A percentile compares a stretch with the other conserved stretches of the same genome.
Evolutionary conservation across 1,139 yeast species (phyloP).

Genomic region (Yamadazyma songkhlaensis): DNA sequence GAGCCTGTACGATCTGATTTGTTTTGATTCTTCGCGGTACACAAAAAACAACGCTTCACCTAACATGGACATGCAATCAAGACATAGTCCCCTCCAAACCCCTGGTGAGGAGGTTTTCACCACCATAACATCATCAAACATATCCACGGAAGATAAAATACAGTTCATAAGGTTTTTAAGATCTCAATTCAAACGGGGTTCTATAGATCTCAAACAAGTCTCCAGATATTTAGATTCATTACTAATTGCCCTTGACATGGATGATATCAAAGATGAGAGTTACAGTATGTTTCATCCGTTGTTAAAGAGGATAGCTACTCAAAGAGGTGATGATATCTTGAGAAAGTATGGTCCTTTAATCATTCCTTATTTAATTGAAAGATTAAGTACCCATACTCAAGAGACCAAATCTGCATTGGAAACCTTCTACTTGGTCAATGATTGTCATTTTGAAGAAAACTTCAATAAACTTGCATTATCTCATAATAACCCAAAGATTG

Average conservation of each 20-base stretch:
- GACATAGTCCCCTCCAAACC: neutral
- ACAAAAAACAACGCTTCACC: slow-evolving; percentile 2
- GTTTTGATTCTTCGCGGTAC: slow-evolving; percentile 6
- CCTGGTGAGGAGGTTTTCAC: slow-evolving; percentile 19
- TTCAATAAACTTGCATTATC: slow-evolving; percentile 52
- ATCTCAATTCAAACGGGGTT: slow-evolving; percentile 66
- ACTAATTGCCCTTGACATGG: slow-evolving; percentile 41
- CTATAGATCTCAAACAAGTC: slow-evolving; percentile 53
- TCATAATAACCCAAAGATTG: slow-evolving; percentile 36
- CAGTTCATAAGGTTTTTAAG: slow-evolving; percentile 51
- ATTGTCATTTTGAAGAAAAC: slow-evolving; percentile 49
- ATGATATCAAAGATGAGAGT: slow-evolving; percentile 44
- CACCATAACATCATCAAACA: slow-evolving; percentile 20
- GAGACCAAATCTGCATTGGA: slow-evolving; percentile 59
- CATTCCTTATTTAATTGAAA: slow-evolving; percentile 55
- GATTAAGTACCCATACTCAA: slow-evolving; percentile 43
- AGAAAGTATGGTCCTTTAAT: slow-evolving; percentile 47
- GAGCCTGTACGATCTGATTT: neutral
- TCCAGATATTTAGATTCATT: slow-evolving; percentile 59
- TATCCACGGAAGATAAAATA: slow-evolving; percentile 26
- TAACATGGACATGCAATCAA: slow-evolving; percentile 1
- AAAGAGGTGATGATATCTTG: slow-evolving; percentile 51
- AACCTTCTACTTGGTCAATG: slow-evolving; percentile 66
- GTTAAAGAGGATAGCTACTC: slow-evolving; percentile 73
- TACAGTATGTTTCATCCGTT: slow-evolving; percentile 75